Base-by-base conservation (phyloP, 2,329 filamentous ascomycete genomes). In the Ophiosphaerella korrae region DNA sequence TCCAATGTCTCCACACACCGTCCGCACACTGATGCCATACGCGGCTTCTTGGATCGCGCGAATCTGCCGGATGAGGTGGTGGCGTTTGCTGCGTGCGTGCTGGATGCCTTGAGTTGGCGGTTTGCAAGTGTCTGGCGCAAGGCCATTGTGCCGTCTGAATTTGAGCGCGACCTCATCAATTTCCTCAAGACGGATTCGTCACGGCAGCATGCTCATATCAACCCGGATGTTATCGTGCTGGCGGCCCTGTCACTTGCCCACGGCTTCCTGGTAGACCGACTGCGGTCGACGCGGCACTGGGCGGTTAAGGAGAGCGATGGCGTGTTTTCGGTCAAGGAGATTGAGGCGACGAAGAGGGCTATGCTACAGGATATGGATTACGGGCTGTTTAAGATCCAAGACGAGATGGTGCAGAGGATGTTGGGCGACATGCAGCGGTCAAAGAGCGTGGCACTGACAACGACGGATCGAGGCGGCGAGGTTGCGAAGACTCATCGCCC, bases 331-430 rank as follows among this genome's bases (percentile, higher is more conserved):
- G 58, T 64, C 3, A 52, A 59, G 16, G 60, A 75, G 26, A 57
- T 75, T 12, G 67, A 72, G 35, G 58, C 60, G 11, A 72, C 70
- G 14, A 73, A 64, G 51, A 49, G 60, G 32, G 66, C 65, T 32
- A 66, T 75, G 6, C 61, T 75, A 9, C 34, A 57, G 42, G 72
- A 75, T 40, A 68, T 75, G 54, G 66, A 75, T 45, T 75, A 74
- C 16, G 63, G 70, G 11, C 63, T 75, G n/a, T 63, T 64, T 38
- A 59, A 62, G 16, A 74, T 75, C 44, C 66, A 61, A 11, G 53
- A 63, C 35, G 64, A 70, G 11, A 70, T 69, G 60, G 60, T 75
- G 36, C 50, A 67, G 52, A 45, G 52, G 29, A 66, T 66, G 60
- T 46, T 70, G 47, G 48, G 49, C 47, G 66, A 67, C 24, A 70